Conservation (phyloP, 192 early-diverging fungal genomes). For the Chytriomyces confervae region DNA sequence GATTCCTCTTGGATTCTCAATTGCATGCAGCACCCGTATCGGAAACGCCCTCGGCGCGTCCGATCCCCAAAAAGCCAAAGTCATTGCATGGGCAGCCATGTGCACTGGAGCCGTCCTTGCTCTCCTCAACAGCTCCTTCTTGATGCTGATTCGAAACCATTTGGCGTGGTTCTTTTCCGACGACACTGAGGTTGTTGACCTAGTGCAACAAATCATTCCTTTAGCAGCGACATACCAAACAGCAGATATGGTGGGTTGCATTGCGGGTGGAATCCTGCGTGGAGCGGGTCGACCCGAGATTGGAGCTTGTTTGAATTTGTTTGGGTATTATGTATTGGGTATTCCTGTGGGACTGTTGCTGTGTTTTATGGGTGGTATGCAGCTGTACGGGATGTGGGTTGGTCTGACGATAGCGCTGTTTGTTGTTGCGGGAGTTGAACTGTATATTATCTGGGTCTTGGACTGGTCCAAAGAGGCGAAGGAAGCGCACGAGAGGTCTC, state of each 20-base stretch:
- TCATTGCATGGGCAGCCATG: slow-evolving; percentile 24
- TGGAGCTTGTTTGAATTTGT: slow-evolving; percentile 53
- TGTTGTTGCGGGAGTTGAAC: slow-evolving; percentile 49
- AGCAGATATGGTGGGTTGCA: slow-evolving; percentile 47
- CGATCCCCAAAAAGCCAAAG: slow-evolving; percentile 13
- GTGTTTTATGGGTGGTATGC: slow-evolving; percentile 41
- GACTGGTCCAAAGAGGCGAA: slow-evolving; percentile 47
- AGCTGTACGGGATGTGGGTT: slow-evolving; percentile 51
- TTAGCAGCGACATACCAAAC: slow-evolving; percentile 70
- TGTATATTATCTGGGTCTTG: slow-evolving; percentile 39
- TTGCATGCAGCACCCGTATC: slow-evolving; percentile 82
- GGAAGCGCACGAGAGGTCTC: slow-evolving; percentile 32
- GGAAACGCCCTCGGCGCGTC: slow-evolving; percentile 53
- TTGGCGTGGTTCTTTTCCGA: slow-evolving; percentile 73
- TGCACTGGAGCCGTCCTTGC: slow-evolving; percentile 53
- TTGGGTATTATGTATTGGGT: slow-evolving; percentile 70
- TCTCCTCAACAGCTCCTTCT: slow-evolving; percentile 53
- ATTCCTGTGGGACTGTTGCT: slow-evolving; percentile 64
- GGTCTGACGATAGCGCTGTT: slow-evolving; percentile 58
- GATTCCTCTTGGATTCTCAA: slow-evolving; percentile 78
- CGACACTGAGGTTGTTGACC: slow-evolving; percentile 68
- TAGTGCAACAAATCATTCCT: slow-evolving; percentile 79
- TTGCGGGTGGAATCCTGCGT: slow-evolving; percentile 66
- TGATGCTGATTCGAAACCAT: slow-evolving; percentile 55
- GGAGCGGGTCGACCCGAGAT: slow-evolving; percentile 74